These are phyloP conservation scores for Plasmodium cynomolgi DNA, from an alignment of 169 alveolate species.

Conservation along the genomic window DNA sequence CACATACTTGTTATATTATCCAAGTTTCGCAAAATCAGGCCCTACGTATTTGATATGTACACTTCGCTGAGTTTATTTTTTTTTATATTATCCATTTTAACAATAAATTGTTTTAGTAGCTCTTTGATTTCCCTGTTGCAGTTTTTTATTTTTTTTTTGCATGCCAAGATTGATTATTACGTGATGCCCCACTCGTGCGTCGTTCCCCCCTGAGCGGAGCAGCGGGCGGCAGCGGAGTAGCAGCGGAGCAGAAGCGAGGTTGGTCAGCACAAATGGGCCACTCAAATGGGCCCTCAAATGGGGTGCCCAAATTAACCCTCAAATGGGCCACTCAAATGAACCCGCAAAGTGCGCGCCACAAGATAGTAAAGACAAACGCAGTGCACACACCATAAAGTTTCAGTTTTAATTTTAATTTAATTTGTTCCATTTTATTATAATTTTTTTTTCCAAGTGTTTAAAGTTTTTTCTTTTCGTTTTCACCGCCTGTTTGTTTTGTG, in stretches of 20 bases:
- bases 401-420: neutral
- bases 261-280: too few relatives aligned
- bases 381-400: neutral
- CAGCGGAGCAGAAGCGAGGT: too few relatives aligned
- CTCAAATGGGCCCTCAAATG: neutral
- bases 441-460: neutral
- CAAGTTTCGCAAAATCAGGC: conserved; percentile 30
- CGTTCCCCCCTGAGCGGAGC: conserved; percentile 26
- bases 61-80: conserved; percentile 71
- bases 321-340: neutral
- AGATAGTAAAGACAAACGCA: neutral
- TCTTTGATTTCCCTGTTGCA: conserved; percentile 43
- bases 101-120: conserved; percentile 75
- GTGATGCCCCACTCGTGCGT: conserved; percentile 70
- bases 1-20: conserved; percentile 36
- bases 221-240: neutral
- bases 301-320: neutral
- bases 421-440: neutral
- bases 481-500: neutral
- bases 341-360: neutral
- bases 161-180: conserved; percentile 61
- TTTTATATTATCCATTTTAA: conserved; percentile 56
- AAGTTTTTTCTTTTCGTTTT: neutral
- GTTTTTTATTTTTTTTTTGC: conserved; percentile 64
- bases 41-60: conserved; percentile 53